phyloP scores from a whole-genome alignment of 2,329 filamentous ascomycete species.

The Pseudopyrenochaeta lycopersici region DNA sequence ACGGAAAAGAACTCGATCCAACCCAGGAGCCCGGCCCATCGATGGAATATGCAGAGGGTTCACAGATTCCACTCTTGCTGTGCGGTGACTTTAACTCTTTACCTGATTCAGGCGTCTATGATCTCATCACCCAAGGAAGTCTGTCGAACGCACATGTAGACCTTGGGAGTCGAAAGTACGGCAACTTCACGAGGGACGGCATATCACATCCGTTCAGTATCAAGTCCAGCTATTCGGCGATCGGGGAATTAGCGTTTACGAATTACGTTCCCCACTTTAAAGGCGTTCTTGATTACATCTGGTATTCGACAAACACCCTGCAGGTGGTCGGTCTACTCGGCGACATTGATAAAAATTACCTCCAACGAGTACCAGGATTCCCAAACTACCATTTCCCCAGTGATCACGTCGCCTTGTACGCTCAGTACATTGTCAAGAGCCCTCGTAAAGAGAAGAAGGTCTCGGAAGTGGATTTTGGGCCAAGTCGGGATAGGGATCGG shows the following conservation, averaged over 20 bases:
- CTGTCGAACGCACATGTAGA: slow-evolving; percentile 83
- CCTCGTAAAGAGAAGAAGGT: slow-evolving; percentile 75
- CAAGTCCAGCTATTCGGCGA: slow-evolving; percentile 85
- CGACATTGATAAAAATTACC: slow-evolving; percentile 84
- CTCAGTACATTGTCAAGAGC: slow-evolving; percentile 87
- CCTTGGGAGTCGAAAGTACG: slow-evolving; percentile 82
- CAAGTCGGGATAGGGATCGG: slow-evolving; percentile 41
- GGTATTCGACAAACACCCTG: slow-evolving; percentile 91
- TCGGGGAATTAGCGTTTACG: slow-evolving; percentile 89
- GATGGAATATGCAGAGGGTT: slow-evolving; percentile 83
- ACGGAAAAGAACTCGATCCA: slow-evolving; percentile 61
- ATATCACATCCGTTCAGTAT: slow-evolving; percentile 95
- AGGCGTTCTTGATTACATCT: slow-evolving; percentile 95
- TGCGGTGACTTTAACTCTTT: slow-evolving; percentile 98
- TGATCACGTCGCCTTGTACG: slow-evolving; percentile 89
- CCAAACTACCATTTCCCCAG: slow-evolving; percentile 95
- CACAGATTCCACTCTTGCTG: slow-evolving; percentile 88
- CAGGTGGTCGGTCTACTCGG: slow-evolving; percentile 86
- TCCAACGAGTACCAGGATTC: slow-evolving; percentile 88
- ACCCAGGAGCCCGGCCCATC: slow-evolving; percentile 77
- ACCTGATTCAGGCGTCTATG: slow-evolving; percentile 86
- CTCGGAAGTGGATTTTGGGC: slow-evolving; percentile 49
- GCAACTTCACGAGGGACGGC: slow-evolving; percentile 89
- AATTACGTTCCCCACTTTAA: slow-evolving; percentile 96
- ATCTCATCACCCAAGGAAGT: slow-evolving; percentile 82